Conservation (phyloP, 768 basidiomycete genomes). For the Coprinopsis strossmayeri region DNA sequence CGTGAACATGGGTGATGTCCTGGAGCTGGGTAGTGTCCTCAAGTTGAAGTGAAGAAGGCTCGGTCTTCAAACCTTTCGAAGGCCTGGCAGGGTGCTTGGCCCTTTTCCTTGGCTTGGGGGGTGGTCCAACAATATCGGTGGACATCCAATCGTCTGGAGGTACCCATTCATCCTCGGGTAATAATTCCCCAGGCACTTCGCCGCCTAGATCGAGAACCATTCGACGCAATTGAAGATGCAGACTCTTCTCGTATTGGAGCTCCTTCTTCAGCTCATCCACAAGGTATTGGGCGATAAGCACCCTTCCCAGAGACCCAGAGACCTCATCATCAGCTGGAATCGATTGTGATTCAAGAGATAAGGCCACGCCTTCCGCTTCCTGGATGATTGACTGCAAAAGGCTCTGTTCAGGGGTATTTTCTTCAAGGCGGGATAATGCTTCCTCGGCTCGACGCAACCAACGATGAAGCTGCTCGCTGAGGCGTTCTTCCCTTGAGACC, state of each 20-base stretch:
- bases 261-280: conserved; percentile 51
- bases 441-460: conserved; percentile 53
- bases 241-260: conserved; percentile 47
- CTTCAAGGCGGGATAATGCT: conserved; percentile 14
- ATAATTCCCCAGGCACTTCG: neutral
- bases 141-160: neutral
- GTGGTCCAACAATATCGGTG: neutral
- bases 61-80: no score
- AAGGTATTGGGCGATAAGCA: conserved; percentile 41
- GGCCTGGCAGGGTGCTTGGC: neutral
- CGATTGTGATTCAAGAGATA: conserved; percentile 24
- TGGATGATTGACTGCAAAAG: conserved; percentile 19
- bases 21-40: no score
- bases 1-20: no score
- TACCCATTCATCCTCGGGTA: neutral
- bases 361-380: conserved; percentile 18
- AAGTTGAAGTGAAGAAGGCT: no score
- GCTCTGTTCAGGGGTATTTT: conserved; percentile 2
- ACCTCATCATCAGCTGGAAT: conserved; percentile 23
- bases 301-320: conserved; percentile 46
- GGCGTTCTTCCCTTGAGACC: conserved; percentile 56
- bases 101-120: neutral
- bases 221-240: conserved; percentile 39
- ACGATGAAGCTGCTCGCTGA: conserved; percentile 46
- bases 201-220: conserved; percentile 16